A percentile compares a stretch with the other conserved stretches of the same genome.
Conservation (phyloP, 2,329 filamentous ascomycete species). For the Beauveria asiatica region DNA sequence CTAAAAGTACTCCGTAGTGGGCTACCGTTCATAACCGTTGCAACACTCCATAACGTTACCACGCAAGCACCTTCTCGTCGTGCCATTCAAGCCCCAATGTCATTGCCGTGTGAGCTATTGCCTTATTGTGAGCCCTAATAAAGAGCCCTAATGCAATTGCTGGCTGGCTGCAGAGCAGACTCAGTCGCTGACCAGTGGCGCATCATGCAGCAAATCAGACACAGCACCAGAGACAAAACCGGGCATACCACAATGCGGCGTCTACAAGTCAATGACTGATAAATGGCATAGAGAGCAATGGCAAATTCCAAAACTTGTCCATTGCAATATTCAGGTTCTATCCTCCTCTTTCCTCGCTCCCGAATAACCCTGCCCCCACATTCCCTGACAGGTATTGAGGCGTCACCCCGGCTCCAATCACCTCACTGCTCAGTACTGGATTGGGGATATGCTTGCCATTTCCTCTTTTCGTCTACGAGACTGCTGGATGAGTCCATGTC, state of each 20-base stretch:
- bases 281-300: neutral
- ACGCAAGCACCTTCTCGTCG: neutral
- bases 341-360: neutral
- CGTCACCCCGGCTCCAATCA: too few relatives aligned
- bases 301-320: neutral
- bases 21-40: neutral
- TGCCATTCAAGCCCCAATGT: neutral
- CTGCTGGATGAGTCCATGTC: neutral
- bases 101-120: neutral
- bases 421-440: too few relatives aligned
- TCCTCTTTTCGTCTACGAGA: neutral
- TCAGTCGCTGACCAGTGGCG: neutral
- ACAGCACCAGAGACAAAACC: neutral
- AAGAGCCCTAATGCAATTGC: too few relatives aligned
- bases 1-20: neutral
- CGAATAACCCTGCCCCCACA: neutral
- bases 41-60: too few relatives aligned
- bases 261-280: neutral
- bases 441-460: neutral
- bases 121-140: too few relatives aligned
- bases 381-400: too few relatives aligned
- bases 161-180: too few relatives aligned
- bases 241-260: neutral
- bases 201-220: neutral
- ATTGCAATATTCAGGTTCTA: neutral